Evolutionary conservation across 2,329 filamentous ascomycete genomes (phyloP), one percentile per base, ranked within the genome.

Genomic region (Aphanoascus verrucosus): DNA sequence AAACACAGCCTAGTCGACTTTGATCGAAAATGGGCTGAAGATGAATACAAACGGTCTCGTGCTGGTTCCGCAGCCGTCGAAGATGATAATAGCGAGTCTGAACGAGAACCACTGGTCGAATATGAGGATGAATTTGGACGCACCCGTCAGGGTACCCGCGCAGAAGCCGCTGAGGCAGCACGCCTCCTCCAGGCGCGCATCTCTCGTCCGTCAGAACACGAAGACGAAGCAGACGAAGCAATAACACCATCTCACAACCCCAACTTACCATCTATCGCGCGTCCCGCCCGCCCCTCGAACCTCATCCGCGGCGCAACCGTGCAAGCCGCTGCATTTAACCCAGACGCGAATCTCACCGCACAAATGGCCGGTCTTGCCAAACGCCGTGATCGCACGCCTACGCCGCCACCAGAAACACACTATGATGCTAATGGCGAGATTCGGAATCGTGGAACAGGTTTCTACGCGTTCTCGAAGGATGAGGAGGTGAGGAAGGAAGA

Each of bases 61-160:
- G 19, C 6, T 1, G 35, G 7, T 19, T 40, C 20, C 2, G 46
- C 11, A 40, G 65, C 55, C 7, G 65, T 69, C 19, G 68, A 69
- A 28, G 7, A 7, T 4, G 62, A 61, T 12, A 67, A 65, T 1
- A 67, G 60, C 6, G 62, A 62, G 17, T 72, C 61, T 59, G 72
- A 73, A 42, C 69, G 74, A 43, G 74, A 77, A 23, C 84, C 89
- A 52, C 68, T 86, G n/a, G 74, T 97, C 4, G 90, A 96, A 60
- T 94, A 88, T 65, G 79, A 85, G 50, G 93, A 98, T 68, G 93
- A 97, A 64, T 95, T 94, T 65, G 93, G 93, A 1, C 84, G 93
- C n/a, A 78, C 83, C 12, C 77, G 90, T 2, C 81, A 74, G 42
- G 86, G 85, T 15, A 91, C 87, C 0, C 78, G 79, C 46, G 78